Evolutionary conservation across 371 early-diverging fungal genomes (phyloP), one percentile per base, ranked within the genome.

Genomic region (Mortierella polycephala): DNA sequence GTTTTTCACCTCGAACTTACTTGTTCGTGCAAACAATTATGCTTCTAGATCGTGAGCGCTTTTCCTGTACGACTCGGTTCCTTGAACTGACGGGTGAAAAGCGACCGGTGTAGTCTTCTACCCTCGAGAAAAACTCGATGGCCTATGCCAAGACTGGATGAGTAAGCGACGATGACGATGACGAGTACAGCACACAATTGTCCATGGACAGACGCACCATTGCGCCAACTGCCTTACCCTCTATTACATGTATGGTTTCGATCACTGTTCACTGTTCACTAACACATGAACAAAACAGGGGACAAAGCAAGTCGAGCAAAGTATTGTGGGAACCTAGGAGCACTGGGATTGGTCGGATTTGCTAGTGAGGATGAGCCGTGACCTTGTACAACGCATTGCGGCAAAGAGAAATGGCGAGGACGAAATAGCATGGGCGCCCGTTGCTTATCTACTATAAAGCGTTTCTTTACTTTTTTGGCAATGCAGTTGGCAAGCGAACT

Each of bases 61-160:
- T 37, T 54, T 46, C 75, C 0, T 75, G 75, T 44, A 75, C 75
- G 11, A 55, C 52, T 21, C 70, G 52, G 60, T 75, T 75, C 45
- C 55, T 75, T 20, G 56, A 62, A 9, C 16, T 70, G 50, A 53
- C 71, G 4, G 60, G 55, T 1, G 71, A 54, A 7, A 57, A 61
- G 5, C 20, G 59, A 8, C 62, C 67, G 71, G 37, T 59, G 3
- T 75, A 60, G 30, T 30, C 30, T 30, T 30, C 30, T 30, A 30
- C 30, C 4, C 30, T 14, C 71, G 64, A 9, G 75, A 75, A 52
- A 71, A 75, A 21, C 21, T 70, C 20, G 64, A 69, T 37, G 64
- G 61, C 39, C 57, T 41, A 7, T 30, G 30, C 30, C 30, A 30
- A 30, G 30, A 30, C 30, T 30, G 30, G 30, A 30, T 30, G 30